Conservation (phyloP, 2,329 filamentous ascomycete species). For the Elsinoe ampelina region DNA sequence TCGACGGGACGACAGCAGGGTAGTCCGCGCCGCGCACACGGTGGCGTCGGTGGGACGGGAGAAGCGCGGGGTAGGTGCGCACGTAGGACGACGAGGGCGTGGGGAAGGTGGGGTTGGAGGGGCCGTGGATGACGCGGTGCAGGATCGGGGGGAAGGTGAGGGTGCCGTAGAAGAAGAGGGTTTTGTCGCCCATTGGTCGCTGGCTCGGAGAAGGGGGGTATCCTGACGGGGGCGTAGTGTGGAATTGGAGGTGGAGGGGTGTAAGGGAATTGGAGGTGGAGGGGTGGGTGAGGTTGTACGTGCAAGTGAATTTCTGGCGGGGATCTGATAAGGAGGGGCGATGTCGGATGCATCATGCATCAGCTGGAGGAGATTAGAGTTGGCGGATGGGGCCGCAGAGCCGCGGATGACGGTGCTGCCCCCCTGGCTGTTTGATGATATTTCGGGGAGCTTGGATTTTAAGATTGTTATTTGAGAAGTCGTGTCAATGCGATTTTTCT, state of each 20-base stretch:
- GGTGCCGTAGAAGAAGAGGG: slow-evolving; percentile 58
- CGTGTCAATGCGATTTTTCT: not conserved
- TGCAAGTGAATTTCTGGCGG: not conserved
- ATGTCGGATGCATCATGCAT: slow-evolving; percentile 6
- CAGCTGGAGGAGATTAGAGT: not conserved
- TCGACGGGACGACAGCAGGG: slow-evolving; percentile 57
- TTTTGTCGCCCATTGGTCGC: slow-evolving; percentile 43
- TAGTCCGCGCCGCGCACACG: slow-evolving; percentile 66
- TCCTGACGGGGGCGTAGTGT: too few relatives aligned
- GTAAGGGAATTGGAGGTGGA: not conserved
- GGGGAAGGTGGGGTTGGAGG: slow-evolving; percentile 40
- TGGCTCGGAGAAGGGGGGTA: too few relatives aligned
- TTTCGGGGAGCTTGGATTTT: not conserved
- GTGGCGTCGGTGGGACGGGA: slow-evolving; percentile 61
- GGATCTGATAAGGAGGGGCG: slow-evolving; percentile 2
- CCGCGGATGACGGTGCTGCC: not conserved
- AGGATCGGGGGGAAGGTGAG: slow-evolving; percentile 83
- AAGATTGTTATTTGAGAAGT: not conserved
- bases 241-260: not conserved
- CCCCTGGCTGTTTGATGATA: not conserved
- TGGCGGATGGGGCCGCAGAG: not conserved
- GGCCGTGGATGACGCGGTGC: slow-evolving; percentile 69
- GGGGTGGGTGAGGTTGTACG: not conserved
- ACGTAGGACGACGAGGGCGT: slow-evolving; percentile 35
- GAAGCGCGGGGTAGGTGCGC: slow-evolving; percentile 62